A percentile compares a stretch with the other conserved stretches of the same genome.
Evolutionary conservation across 371 early-diverging fungal genomes (phyloP).

Genomic region (Mucor mucedo): DNA sequence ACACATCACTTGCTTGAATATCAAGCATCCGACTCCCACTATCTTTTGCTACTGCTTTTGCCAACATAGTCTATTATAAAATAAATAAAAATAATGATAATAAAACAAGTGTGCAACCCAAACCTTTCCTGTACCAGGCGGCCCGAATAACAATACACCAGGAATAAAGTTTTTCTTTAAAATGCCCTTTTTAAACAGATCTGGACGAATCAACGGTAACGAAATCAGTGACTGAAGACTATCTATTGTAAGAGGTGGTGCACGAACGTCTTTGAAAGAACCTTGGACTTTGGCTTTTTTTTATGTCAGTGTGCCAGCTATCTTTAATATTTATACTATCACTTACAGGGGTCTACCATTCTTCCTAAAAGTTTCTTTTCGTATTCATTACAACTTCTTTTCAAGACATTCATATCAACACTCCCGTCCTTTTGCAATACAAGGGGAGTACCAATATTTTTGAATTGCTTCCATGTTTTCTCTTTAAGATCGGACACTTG

Average conservation of each 20-base stretch:
- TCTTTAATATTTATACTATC: neutral
- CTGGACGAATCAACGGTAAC: constrained; percentile 82
- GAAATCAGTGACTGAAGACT: constrained; percentile 87
- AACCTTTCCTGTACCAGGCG: constrained; percentile 95
- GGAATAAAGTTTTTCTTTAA: constrained; percentile 77
- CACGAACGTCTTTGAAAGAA: constrained; percentile 68
- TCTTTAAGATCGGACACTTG: constrained; percentile 14
- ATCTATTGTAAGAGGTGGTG: constrained; percentile 69
- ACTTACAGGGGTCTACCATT: constrained; percentile 69
- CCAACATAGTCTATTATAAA: constrained; percentile 83
- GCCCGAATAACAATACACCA: constrained; percentile 94
- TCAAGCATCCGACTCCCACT: constrained; percentile 92
- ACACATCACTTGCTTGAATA: constrained; percentile 94
- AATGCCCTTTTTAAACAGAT: constrained; percentile 79
- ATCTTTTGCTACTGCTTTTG: constrained; percentile 95
- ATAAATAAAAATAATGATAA: neutral
- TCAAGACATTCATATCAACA: constrained; percentile 30
- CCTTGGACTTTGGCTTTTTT: constrained; percentile 59
- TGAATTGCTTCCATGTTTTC: constrained; percentile 16
- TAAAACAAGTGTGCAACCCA: neutral
- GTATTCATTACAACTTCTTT: constrained; percentile 50
- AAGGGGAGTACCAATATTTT: constrained; percentile 6
- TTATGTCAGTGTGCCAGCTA: neutral
- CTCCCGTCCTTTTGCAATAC: constrained; percentile 14
- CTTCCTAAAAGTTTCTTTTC: constrained; percentile 64